phyloP scores from a whole-genome alignment of 176 grass and related monocot species.

The Bothriochloa decipiens region DNA sequence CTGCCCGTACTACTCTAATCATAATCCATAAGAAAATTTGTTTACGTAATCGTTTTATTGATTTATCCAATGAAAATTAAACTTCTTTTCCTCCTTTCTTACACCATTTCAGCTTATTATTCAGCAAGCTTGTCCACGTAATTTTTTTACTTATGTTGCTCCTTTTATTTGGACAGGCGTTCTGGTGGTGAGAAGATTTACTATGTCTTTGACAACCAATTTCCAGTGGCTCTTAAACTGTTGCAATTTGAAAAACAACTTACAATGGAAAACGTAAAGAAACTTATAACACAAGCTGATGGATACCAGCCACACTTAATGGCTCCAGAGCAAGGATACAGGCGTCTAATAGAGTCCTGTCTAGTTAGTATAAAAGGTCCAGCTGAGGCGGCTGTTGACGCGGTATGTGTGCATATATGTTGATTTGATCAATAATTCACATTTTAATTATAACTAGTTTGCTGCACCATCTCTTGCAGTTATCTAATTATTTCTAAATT shows the following conservation, averaged over 20 bases:
- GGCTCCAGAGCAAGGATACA: no score
- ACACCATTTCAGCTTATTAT: background rate
- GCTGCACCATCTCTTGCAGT: background rate
- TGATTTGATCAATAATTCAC: background rate
- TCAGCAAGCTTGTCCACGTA: background rate
- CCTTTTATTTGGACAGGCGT: slow-evolving; percentile 32
- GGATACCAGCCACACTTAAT: no score
- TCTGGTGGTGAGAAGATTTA: no score
- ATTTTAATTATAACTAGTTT: background rate
- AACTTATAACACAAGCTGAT: no score
- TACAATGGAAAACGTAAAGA: no score
- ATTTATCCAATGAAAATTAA: background rate
- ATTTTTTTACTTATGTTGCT: background rate
- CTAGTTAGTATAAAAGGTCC: no score
- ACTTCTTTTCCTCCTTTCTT: background rate
- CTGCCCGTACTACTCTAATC: no score
- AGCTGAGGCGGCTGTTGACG: no score
- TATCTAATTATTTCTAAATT: slow-evolving; percentile 6
- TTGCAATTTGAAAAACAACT: no score
- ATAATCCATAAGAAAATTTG: background rate
- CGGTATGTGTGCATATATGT: background rate
- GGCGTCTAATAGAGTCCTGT: no score
- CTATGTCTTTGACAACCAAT: no score
- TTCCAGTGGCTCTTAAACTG: no score
- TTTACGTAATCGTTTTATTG: background rate